Base-by-base conservation (phyloP, 2,329 filamentous ascomycete species). In the Penicillium sp. region DNA sequence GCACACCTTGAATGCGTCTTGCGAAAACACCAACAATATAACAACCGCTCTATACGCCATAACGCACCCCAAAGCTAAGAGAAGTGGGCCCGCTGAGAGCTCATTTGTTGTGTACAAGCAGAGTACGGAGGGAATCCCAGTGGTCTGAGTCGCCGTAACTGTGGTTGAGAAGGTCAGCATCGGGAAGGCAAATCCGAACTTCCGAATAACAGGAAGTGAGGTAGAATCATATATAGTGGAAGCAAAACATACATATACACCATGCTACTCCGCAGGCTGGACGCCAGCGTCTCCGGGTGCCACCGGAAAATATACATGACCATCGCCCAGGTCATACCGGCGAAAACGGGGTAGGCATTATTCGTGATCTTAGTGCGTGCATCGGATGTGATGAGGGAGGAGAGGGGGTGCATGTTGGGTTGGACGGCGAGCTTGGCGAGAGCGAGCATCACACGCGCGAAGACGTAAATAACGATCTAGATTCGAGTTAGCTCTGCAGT, bases 271-370 rank as follows among this genome's bases (percentile, higher is more conserved):
- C 91, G 84, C 80, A 99, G 77, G 74, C 92, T 97, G 58, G 87
- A 85, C 81, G 97, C 94, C 71, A 99, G 83, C 55, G 89, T 90
- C 67, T 95, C 90, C 5, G 94, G 92, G 78, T 97, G 87, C 84
- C 89, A 90, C 67, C 89, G 85, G 80, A 97, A 99, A 59, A 99
- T 76, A 78, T 93, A 91, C 94, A 99, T 99, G 61, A 99, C 92
- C 69, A 86, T 80, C 5, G 88, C 94, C 94, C 94, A 99, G 69
- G 89, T 95, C 62, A 93, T 68, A 65, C 88, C 89, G 40, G 94
- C 93, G 77, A 99, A 99, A 2, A 88, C 88, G 2, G 93, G 91
- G 93, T 94, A 99, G 53, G 90, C 90, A 70, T 93, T 88, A 71
- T 85, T 72, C 67, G 79, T 82, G 66, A 91, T 85, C 54, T 69